A percentile compares a stretch with the other conserved stretches of the same genome.
These are phyloP conservation scores for Ilex asprella DNA, from an alignment of 257 asterid species.

Conservation along the genomic window DNA sequence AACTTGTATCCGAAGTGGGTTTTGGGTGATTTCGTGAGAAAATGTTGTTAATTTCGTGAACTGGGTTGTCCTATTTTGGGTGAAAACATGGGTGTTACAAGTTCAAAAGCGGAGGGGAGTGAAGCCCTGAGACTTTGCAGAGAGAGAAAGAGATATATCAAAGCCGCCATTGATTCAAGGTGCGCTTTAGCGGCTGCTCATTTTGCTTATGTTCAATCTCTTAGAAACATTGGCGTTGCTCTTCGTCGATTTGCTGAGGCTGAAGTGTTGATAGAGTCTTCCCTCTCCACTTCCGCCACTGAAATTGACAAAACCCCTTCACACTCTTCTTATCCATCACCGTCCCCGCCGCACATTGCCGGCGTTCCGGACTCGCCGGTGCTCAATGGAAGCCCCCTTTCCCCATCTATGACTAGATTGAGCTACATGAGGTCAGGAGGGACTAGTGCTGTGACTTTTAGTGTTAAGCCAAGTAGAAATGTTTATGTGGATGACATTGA, in stretches of 20 bases:
- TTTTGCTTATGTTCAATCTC: conserved; percentile 76
- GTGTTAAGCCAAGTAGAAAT: conserved; percentile 45
- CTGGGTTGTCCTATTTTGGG: neutral
- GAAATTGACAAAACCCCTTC: conserved; percentile 73
- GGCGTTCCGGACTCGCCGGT: conserved; percentile 70
- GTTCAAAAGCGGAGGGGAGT: too few species aligned
- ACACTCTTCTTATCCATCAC: conserved; percentile 63
- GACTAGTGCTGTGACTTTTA: conserved; percentile 56
- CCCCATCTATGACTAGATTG: conserved; percentile 60
- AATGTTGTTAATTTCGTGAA: conserved; percentile 12
- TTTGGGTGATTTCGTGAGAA: conserved; percentile 7
- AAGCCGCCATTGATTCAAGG: conserved; percentile 28
- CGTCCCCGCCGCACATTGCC: conserved; percentile 54
- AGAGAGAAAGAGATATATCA: too few species aligned
- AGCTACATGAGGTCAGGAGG: conserved; percentile 86
- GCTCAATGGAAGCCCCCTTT: conserved; percentile 68
- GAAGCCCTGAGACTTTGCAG: too few species aligned
- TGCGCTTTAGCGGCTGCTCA: conserved; percentile 93
- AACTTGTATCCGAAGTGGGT: neutral
- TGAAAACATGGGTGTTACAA: too few species aligned
- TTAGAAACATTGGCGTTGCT: conserved; percentile 77
- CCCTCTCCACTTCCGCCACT: conserved; percentile 46
- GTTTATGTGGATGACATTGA: conserved; percentile 62
- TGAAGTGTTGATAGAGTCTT: conserved; percentile 61
- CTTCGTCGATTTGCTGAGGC: conserved; percentile 91